A percentile compares a stretch with the other conserved stretches of the same genome.
These are phyloP conservation scores for Globisporangium alternatum DNA, from an alignment of 352 stramenopile species.

Conservation along the genomic window DNA sequence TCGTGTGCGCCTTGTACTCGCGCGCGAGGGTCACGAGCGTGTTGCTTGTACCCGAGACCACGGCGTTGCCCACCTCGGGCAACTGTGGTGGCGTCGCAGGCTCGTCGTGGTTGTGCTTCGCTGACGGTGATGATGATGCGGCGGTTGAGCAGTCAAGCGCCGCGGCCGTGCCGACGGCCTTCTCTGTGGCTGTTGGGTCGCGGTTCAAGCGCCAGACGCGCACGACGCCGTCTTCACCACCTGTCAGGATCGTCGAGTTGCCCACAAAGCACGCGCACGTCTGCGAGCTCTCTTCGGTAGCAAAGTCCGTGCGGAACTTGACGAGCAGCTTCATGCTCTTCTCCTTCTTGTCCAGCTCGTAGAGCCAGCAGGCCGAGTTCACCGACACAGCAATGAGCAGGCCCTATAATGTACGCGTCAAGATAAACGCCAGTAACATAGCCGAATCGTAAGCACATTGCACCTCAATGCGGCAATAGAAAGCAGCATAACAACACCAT, in stretches of 20 bases:
- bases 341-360: constrained; percentile 47
- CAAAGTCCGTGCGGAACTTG: constrained; percentile 84
- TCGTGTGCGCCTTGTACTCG: constrained; percentile 74
- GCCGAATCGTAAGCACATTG: neutral
- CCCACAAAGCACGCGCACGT: constrained; percentile 74
- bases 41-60: constrained; percentile 29
- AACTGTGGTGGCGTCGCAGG: constrained; percentile 25
- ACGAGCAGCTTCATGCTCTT: constrained; percentile 68
- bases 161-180: constrained; percentile 34
- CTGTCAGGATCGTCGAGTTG: constrained; percentile 73
- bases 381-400: constrained; percentile 75
- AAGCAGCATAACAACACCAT: neutral
- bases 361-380: constrained; percentile 75
- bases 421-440: neutral
- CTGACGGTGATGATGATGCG: neutral
- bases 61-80: constrained; percentile 56
- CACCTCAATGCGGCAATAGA: neutral
- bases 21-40: constrained; percentile 64
- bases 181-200: constrained; percentile 48
- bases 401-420: constrained; percentile 23
- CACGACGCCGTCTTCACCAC: constrained; percentile 80
- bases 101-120: constrained; percentile 19
- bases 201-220: constrained; percentile 62
- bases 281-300: constrained; percentile 60
- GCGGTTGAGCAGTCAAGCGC: constrained; percentile 29